Conservation (phyloP, 1,284 basidiomycete species). For the Heterobasidion irregulare region DNA sequence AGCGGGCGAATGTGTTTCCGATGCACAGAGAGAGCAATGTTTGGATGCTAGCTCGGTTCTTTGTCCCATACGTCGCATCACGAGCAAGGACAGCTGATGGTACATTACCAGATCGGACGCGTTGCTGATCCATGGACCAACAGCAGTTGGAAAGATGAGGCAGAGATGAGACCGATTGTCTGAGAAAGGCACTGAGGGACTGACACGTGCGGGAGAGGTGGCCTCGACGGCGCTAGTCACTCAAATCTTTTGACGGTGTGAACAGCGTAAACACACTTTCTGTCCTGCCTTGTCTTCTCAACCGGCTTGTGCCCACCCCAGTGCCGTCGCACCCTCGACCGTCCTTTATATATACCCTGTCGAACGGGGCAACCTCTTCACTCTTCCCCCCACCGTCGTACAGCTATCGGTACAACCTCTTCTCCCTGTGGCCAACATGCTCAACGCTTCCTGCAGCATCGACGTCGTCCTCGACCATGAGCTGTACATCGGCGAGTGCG, state of each 20-base stretch:
- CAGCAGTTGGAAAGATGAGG: background rate
- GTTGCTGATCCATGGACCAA: background rate
- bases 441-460: conserved; percentile 4
- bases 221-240: background rate
- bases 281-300: too few species aligned
- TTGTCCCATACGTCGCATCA: too few species aligned
- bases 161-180: background rate
- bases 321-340: background rate
- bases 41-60: too few species aligned
- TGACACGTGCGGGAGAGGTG: background rate
- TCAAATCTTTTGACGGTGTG: background rate
- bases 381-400: background rate
- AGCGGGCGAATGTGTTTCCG: too few species aligned
- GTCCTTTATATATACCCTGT: background rate
- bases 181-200: background rate
- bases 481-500: conserved; percentile 49
- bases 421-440: conserved; percentile 3
- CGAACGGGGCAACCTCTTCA: background rate
- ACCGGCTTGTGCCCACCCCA: background rate
- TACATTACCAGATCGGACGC: too few species aligned
- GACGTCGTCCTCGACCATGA: conserved; percentile 34
- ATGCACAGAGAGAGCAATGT: too few species aligned
- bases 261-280: too few species aligned
- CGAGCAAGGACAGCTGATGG: too few species aligned
- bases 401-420: background rate